Conservation (phyloP, 352 stramenopile genomes). For the Plasmopara halstedii region DNA sequence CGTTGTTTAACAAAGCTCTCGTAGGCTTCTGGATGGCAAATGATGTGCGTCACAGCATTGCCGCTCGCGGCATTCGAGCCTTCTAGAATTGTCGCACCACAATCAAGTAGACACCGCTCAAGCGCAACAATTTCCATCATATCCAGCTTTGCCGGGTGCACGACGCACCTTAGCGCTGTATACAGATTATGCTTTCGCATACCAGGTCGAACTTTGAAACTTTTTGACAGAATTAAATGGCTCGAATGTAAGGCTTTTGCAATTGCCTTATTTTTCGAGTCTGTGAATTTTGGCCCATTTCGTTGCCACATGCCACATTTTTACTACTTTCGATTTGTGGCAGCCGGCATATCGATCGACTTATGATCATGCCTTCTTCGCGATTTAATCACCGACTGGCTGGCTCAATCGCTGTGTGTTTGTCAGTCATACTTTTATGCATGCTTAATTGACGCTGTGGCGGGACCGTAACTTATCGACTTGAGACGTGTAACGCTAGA, state of each 20-base stretch:
- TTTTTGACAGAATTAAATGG: slow-evolving; percentile 4
- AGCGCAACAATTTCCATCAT: slow-evolving; percentile 32
- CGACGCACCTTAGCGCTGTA: slow-evolving; percentile 35
- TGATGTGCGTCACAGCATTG: slow-evolving; percentile 51
- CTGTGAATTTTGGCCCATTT: too few relatives aligned
- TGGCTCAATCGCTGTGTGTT: too few relatives aligned
- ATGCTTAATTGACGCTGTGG: too few relatives aligned
- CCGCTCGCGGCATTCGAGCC: slow-evolving; percentile 13
- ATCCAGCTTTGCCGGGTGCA: slow-evolving; percentile 44
- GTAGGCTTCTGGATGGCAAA: slow-evolving; percentile 57
- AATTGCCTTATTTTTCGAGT: too few relatives aligned
- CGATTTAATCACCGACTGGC: too few relatives aligned
- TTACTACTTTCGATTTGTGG: too few relatives aligned
- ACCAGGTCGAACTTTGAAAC: not conserved
- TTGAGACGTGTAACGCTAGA: too few relatives aligned
- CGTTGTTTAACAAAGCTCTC: slow-evolving; percentile 34
- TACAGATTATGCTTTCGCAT: slow-evolving; percentile 49
- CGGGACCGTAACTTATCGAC: too few relatives aligned
- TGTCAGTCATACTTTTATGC: too few relatives aligned
- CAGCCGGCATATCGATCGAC: too few relatives aligned
- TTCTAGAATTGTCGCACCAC: slow-evolving; percentile 39
- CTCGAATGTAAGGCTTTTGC: not conserved
- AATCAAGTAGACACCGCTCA: slow-evolving; percentile 54
- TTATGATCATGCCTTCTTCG: too few relatives aligned
- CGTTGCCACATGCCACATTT: too few relatives aligned